Conservation (phyloP, 176 grass and related monocot species). For the Carex kokanica region DNA sequence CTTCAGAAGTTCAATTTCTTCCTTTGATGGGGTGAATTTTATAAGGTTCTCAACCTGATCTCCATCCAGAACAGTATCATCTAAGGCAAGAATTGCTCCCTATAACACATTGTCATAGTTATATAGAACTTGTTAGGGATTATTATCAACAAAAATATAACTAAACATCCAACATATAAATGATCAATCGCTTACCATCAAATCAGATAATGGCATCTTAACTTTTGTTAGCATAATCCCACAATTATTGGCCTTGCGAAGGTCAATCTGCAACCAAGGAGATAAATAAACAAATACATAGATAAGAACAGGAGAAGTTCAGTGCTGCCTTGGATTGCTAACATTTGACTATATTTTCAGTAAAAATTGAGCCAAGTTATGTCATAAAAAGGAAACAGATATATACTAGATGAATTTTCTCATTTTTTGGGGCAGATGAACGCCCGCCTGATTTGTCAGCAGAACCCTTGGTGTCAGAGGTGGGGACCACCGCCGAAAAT, state of each 20-base stretch:
- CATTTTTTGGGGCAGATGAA: constrained; percentile 55
- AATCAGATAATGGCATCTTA: constrained; percentile 91
- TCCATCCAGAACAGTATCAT: constrained; percentile 81
- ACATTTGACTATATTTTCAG: neutral
- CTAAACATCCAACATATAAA: constrained; percentile 19
- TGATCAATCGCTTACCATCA: constrained; percentile 57
- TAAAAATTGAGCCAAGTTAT: neutral
- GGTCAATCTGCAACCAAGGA: constrained; percentile 72
- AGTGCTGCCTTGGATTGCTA: neutral
- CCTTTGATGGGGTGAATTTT: constrained; percentile 96
- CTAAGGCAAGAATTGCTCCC: constrained; percentile 81
- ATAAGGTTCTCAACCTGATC: constrained; percentile 99
- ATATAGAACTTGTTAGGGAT: neutral
- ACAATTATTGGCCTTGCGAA: constrained; percentile 94
- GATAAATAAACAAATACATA: constrained; percentile 28
- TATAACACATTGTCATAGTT: constrained; percentile 31
- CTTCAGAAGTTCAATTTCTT: constrained; percentile 98
- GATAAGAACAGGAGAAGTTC: constrained; percentile 2
- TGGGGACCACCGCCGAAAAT: constrained; percentile 79
- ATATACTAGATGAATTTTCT: constrained; percentile 96
- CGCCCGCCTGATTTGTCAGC: constrained; percentile 60
- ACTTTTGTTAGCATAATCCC: constrained; percentile 99
- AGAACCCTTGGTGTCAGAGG: constrained; percentile 49
- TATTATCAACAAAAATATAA: constrained; percentile 1
- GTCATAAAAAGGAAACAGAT: neutral